Evolutionary conservation across 257 asterid species (phyloP).

Genomic region (Solanum sparsipilum): DNA sequence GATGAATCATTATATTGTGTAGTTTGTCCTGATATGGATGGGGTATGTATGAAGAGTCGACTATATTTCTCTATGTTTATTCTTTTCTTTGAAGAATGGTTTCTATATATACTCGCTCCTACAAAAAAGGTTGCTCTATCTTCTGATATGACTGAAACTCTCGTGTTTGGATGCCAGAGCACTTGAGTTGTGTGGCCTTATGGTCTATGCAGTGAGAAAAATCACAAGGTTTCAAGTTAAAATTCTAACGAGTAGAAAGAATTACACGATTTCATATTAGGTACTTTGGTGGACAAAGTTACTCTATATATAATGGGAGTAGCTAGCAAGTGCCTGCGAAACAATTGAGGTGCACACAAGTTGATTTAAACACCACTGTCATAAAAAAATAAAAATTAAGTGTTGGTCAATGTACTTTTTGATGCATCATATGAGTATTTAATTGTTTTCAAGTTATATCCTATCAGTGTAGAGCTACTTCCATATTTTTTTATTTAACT

Average conservation of each 20-base stretch:
- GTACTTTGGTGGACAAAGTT: neutral
- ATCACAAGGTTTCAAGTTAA: neutral
- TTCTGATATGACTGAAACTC: neutral
- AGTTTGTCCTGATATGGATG: neutral
- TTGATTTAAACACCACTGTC: neutral
- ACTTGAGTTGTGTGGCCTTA: neutral
- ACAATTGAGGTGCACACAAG: neutral
- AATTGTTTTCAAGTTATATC: neutral
- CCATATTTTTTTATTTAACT: no score
- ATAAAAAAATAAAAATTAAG: neutral
- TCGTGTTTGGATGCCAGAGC: neutral
- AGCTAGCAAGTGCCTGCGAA: neutral
- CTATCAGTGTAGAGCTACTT: no score
- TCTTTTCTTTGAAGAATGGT: neutral
- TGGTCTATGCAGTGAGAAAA: neutral
- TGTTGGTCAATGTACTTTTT: neutral
- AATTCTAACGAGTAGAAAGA: no score
- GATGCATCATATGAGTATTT: neutral
- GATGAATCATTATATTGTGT: neutral
- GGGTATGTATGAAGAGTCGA: neutral
- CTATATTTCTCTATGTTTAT: neutral
- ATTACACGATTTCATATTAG: neutral
- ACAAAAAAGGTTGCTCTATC: neutral
- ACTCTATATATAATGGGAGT: neutral
- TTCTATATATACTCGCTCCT: neutral